These are phyloP conservation scores for Pyrus pyrifolia DNA, from an alignment of 306 rosid species.

Conservation along the genomic window DNA sequence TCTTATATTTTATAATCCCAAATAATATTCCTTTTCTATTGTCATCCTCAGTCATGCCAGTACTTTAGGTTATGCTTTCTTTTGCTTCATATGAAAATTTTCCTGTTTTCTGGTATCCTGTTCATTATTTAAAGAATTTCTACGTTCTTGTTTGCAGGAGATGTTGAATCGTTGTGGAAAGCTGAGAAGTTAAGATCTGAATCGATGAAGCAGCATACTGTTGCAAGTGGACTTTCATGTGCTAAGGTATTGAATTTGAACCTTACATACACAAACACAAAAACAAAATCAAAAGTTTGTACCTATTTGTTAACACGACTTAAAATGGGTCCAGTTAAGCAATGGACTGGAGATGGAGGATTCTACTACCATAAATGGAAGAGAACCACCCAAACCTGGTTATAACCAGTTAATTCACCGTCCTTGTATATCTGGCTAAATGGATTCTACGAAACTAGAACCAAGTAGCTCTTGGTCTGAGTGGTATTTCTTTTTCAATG, in stretches of 20 bases:
- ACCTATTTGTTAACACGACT: not conserved
- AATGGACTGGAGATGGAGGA: not conserved
- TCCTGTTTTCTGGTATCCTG: not conserved
- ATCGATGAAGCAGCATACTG: conserved; percentile 57
- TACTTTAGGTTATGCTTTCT: not conserved
- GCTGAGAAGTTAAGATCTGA: conserved; percentile 69
- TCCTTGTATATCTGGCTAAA: not conserved
- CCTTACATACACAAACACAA: not conserved
- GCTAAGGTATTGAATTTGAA: conserved; percentile 55
- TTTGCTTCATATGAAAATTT: conserved; percentile 3
- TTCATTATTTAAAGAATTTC: conserved; percentile 19
- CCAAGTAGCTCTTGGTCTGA: not conserved
- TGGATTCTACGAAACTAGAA: not conserved
- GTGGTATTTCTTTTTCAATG: not conserved
- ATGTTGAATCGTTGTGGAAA: conserved; percentile 58
- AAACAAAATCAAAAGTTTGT: not conserved
- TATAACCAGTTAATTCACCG: not conserved
- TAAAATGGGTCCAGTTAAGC: conserved; percentile 4
- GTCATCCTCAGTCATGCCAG: not conserved
- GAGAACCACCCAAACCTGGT: not conserved
- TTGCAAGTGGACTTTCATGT: conserved; percentile 65
- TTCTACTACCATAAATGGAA: not conserved
- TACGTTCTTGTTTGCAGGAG: conserved; percentile 44
- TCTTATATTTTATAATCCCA: not conserved
- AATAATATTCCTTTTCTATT: not conserved